Evolutionary conservation across 371 early-diverging fungal species (phyloP), one percentile per base, ranked within the genome.

Genomic region (Mortierella sp.): DNA sequence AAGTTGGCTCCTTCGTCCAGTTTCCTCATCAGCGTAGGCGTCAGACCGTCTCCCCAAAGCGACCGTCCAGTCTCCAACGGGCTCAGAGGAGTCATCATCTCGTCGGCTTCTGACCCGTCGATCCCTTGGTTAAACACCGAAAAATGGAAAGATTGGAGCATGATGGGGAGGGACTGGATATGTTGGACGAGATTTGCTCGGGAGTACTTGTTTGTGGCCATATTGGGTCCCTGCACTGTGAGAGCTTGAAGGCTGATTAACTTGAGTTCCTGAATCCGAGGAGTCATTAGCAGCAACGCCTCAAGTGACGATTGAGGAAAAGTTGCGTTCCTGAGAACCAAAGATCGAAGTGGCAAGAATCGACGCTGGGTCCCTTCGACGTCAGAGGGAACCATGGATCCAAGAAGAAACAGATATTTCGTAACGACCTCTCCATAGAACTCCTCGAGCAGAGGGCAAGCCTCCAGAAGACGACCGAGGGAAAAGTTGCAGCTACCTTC

Each of bases 261-360:
- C 65, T 65, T 65, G 21, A 65, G 65, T 7, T 65, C 65, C 35
- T 65, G 35, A 1, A 65, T 65, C 21, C 38, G 65, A 65, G 65
- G 65, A 18, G 65, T 65, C 38, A 65, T 18, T 2, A 38, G 2
- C 21, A 65, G 38, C 4, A 65, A 4, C 2, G 35, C 65, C 32
- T 38, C 65, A 6, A 65, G 65, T 8, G 65, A 65, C 21, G 65
- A 65, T 21, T 65, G 65, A 29, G 35, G 7, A 8, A 65, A 38
- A 38, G 5, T 7, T 3, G 65, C 65, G 24, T 65, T 32, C 38
- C 38, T 32, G 21, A 65, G 65, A 16, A 65, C 38, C 3, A 65
- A 21, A 29, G 65, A 65, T 38, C 65, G 65, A 35, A 65, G 65
- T 6, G 65, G 65, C 38, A 65, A 21, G 21, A 38, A 38, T 1